Evolutionary conservation across 2,329 filamentous ascomycete genomes (phyloP).

Genomic region (Xylariaceae sp.): DNA sequence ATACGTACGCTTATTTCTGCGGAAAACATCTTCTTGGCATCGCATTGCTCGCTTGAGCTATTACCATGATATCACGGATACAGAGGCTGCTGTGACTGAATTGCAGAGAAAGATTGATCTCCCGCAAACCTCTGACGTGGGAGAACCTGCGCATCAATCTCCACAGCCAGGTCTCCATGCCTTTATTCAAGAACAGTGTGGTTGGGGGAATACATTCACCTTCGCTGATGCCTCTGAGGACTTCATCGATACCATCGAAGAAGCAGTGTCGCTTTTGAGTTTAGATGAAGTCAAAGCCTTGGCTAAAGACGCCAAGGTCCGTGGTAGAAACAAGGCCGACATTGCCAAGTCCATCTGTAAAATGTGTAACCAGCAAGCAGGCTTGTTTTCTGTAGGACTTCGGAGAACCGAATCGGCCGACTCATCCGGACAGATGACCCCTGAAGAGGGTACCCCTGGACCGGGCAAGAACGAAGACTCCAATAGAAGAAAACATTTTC

Average conservation of each 20-base stretch:
- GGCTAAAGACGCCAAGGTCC: conserved; percentile 81
- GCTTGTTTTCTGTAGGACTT: conserved; percentile 68
- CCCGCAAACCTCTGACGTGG: conserved; percentile 37
- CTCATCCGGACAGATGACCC: conserved; percentile 44
- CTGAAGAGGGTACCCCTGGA: conserved; percentile 32
- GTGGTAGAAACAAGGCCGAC: conserved; percentile 85
- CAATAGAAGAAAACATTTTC: conserved; percentile 72
- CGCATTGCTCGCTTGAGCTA: conserved; percentile 75
- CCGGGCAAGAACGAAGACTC: conserved; percentile 36
- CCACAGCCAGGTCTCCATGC: conserved; percentile 24
- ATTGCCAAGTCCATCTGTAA: conserved; percentile 71
- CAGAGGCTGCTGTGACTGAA: conserved; percentile 61
- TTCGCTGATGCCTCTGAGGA: conserved; percentile 80
- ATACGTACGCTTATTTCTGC: conserved; percentile 87
- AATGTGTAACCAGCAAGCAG: conserved; percentile 70
- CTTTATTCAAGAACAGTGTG: conserved; percentile 40
- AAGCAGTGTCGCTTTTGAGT: conserved; percentile 77
- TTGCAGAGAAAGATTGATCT: conserved; percentile 61
- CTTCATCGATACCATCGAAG: conserved; percentile 73
- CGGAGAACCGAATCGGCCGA: conserved; percentile 59
- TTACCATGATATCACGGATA: conserved; percentile 76
- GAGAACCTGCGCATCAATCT: conserved; percentile 15
- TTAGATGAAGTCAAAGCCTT: conserved; percentile 83
- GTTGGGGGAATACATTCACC: conserved; percentile 58
- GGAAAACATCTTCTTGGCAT: conserved; percentile 91